Percentiles rank a stretch among this genome's conserved stretches.
Conservation (phyloP, 2,329 filamentous ascomycete species). For the Colletotrichum shisoi region DNA sequence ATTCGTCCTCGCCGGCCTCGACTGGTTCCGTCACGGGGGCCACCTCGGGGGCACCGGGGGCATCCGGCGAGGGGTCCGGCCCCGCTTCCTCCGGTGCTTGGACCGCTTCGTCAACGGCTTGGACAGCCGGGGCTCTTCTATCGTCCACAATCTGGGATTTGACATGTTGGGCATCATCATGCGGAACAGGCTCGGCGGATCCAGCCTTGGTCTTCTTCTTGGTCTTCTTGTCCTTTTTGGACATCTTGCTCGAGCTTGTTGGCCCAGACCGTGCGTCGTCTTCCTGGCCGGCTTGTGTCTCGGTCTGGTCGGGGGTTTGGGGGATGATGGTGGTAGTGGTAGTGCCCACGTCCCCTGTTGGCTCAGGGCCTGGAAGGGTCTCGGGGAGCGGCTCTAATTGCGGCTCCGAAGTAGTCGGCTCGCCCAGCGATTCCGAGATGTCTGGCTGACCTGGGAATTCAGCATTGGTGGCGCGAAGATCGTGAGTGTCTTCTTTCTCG, state of each 20-base stretch:
- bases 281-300: slow-evolving; percentile 16
- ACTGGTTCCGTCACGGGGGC: slow-evolving; percentile 19
- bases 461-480: slow-evolving; percentile 28
- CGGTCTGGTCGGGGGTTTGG: slow-evolving; percentile 24
- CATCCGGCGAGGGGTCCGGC: slow-evolving; percentile 4
- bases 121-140: slow-evolving; percentile 15
- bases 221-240: slow-evolving; percentile 43
- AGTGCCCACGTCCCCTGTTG: slow-evolving; percentile 29
- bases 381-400: slow-evolving; percentile 28
- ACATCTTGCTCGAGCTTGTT: slow-evolving; percentile 40
- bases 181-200: slow-evolving; percentile 12
- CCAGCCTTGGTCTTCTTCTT: slow-evolving; percentile 34
- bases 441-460: slow-evolving; percentile 20
- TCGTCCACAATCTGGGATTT: slow-evolving; percentile 17
- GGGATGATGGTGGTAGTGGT: neutral
- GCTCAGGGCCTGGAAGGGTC: slow-evolving; percentile 21
- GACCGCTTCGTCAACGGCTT: slow-evolving; percentile 5
- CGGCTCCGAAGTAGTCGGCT: slow-evolving; percentile 28
- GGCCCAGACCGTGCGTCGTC: slow-evolving; percentile 34
- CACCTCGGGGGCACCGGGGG: slow-evolving; percentile 5
- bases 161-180: slow-evolving; percentile 20
- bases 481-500: slow-evolving; percentile 39
- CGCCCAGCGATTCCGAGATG: slow-evolving; percentile 32
- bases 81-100: slow-evolving; percentile 20
- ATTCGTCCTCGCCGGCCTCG: slow-evolving; percentile 36